Evolutionary conservation across 495 filamentous ascomycete species (phyloP).

Genomic region (Penicillium salamii): DNA sequence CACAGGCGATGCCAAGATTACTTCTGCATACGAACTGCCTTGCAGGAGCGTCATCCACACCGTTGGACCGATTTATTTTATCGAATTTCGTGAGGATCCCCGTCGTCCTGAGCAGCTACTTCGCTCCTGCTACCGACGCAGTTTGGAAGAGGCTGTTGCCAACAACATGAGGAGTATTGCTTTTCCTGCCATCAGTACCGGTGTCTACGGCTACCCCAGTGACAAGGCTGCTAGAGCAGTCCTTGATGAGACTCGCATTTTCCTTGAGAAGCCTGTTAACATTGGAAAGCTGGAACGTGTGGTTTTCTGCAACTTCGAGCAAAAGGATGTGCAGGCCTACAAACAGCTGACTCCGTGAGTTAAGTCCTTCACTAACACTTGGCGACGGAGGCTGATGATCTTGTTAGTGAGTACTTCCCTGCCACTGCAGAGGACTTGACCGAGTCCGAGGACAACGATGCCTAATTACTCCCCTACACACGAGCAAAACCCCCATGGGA

Average conservation of each 20-base stretch:
- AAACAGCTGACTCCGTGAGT: conserved; percentile 69
- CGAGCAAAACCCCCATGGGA: not conserved
- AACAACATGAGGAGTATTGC: conserved; percentile 68
- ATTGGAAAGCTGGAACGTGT: conserved; percentile 61
- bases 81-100: conserved; percentile 10
- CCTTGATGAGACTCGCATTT: conserved; percentile 64
- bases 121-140: conserved; percentile 69
- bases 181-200: conserved; percentile 82
- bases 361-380: not conserved
- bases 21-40: conserved; percentile 70
- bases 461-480: not conserved
- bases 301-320: conserved; percentile 77
- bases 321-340: conserved; percentile 75
- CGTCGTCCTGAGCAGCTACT: conserved; percentile 48
- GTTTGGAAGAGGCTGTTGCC: conserved; percentile 67
- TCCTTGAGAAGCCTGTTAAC: conserved; percentile 58
- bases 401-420: conserved; percentile 29
- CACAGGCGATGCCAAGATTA: conserved; percentile 83
- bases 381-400: not conserved
- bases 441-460: not conserved
- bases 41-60: conserved; percentile 81
- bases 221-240: conserved; percentile 66
- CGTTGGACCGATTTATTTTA: conserved; percentile 79
- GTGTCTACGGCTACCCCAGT: conserved; percentile 86
- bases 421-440: conserved; percentile 4